Evolutionary conservation across 768 basidiomycete species (phyloP), one percentile per base, ranked within the genome.

Genomic region (Pleurotus platypus): DNA sequence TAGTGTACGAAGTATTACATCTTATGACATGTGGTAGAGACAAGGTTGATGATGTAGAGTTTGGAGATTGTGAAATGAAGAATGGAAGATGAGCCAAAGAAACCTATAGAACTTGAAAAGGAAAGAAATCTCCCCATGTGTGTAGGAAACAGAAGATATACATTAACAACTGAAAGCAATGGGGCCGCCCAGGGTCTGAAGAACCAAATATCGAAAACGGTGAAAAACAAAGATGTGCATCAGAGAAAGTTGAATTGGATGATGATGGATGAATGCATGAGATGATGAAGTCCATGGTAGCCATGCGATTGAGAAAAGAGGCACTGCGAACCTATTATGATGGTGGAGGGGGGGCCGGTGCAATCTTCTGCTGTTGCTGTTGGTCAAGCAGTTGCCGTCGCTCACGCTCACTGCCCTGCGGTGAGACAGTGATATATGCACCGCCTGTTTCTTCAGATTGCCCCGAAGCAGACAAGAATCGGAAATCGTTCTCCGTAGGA

Each of bases 361-460:
- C 59, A 57, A 51, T 13, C 27, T 27, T 11, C 30, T 27, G 30
- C 20, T 37, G 18, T 18, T 45, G 18, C 18, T 40, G 46, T 27
- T 56, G 54, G 26, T 43, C 40, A 20, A 46, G 40, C 13, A 18
- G 70, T 66, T 79, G 68, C 37, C 76, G 72, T 60, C 81, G 80
- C 69, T 83, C 82, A 62, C 85, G 83, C 70, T 92, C 88, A 66
- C 84, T 85, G 26, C 84, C 92, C 65, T 84, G 84, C 62, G 89
- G 87, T 42, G 92, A 93, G 53, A 94, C 77, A 13, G 92, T 94
- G 64, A 93, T 85, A 66, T 94, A 93, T 13, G 92, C 89, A 49
- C 92, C 87, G 58, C 92, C 92, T 43, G 82, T 76, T 70, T 92
- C 91, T 63, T 92, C 89, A 12, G 78, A 70, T 16, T 56, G 70